phyloP scores from a whole-genome alignment of 2,329 filamentous ascomycete species.

The Botryotinia narcissicola region DNA sequence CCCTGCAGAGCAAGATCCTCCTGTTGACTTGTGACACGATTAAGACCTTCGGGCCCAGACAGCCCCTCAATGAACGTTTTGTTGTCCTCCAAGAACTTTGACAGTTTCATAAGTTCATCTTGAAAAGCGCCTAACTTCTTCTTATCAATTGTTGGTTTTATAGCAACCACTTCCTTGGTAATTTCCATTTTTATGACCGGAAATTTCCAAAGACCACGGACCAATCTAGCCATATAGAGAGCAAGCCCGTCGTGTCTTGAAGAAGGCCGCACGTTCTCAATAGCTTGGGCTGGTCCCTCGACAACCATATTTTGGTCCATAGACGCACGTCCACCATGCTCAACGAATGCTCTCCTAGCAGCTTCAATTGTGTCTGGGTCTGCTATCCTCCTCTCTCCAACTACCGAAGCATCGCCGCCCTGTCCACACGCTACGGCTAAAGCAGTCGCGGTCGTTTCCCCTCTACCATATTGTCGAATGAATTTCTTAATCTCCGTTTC shows the following conservation, averaged over 20 bases:
- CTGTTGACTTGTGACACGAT: conserved; percentile 73
- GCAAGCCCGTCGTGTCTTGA: conserved; percentile 86
- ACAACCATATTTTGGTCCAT: conserved; percentile 72
- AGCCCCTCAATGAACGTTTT: conserved; percentile 89
- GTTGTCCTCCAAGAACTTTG: conserved; percentile 83
- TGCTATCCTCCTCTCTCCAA: conserved; percentile 65
- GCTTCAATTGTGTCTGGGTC: conserved; percentile 85
- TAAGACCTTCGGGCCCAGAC: conserved; percentile 84
- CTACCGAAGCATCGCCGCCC: conserved; percentile 67
- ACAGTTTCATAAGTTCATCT: conserved; percentile 73
- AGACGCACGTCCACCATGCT: conserved; percentile 84
- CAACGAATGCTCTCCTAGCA: conserved; percentile 84
- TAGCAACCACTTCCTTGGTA: conserved; percentile 56
- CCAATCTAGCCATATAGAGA: conserved; percentile 81
- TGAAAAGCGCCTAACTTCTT: conserved; percentile 74
- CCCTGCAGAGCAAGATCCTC: conserved; percentile 91
- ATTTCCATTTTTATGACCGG: conserved; percentile 63
- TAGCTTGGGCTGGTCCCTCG: conserved; percentile 59
- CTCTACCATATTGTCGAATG: conserved; percentile 79
- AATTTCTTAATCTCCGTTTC: conserved; percentile 82
- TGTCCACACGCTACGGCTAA: conserved; percentile 94
- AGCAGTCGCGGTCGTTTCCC: conserved; percentile 85
- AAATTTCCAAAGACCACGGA: conserved; percentile 84
- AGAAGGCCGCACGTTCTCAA: conserved; percentile 83
- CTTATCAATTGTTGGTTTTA: conserved; percentile 65